phyloP scores from a whole-genome alignment of 202 grass and related monocot genomes.

The Digitaria exilis region DNA sequence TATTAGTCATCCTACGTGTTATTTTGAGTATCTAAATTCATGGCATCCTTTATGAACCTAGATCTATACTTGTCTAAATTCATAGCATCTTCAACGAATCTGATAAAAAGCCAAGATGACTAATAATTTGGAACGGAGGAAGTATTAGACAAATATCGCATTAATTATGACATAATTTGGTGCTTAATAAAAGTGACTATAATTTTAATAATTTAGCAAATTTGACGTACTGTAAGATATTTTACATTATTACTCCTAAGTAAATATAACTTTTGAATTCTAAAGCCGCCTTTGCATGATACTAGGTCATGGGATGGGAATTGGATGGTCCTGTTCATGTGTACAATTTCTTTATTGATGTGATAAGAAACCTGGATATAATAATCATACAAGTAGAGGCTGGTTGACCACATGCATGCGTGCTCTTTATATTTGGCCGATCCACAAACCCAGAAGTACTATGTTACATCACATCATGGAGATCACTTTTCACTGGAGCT shows the following conservation, averaged over 20 bases:
- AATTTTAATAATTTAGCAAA: neutral
- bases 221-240: neutral
- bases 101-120: no score
- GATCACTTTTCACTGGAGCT: constrained; percentile 42
- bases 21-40: no score
- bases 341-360: neutral
- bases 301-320: no score
- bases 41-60: no score
- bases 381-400: neutral
- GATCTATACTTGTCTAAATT: no score
- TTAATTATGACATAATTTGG: neutral
- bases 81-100: no score
- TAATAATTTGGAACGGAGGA: no score
- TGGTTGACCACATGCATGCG: constrained; percentile 3
- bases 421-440: constrained; percentile 23
- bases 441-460: constrained; percentile 35
- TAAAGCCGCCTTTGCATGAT: neutral
- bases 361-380: neutral
- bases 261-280: neutral
- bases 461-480: constrained; percentile 51
- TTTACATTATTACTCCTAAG: neutral
- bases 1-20: no score
- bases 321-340: no score
- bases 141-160: no score
- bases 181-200: neutral